Evolutionary conservation across 352 stramenopile species (phyloP), one percentile per base, ranked within the genome.

Genomic region (Pythium periplocum): DNA sequence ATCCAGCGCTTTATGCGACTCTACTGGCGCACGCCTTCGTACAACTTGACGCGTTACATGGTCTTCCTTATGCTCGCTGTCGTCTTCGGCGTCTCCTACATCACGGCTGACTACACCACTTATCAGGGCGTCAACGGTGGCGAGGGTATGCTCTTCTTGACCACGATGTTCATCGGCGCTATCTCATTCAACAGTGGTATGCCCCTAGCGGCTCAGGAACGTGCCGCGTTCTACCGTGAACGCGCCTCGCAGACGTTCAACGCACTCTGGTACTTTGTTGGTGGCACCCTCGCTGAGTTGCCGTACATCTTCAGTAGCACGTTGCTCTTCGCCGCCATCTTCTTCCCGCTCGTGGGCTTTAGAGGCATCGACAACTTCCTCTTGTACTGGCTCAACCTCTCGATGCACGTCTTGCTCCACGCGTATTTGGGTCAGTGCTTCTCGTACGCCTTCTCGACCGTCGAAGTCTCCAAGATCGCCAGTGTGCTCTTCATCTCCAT

Each of bases 161-260:
- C 72, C 3, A 71, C 80, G 17, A 31, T 83, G 48, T 93, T 53
- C 64, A 82, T 33, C 33, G 51, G 60, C 30, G 60, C 83, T 32
- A 76, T 85, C 11, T 69, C 64, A 37, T 74, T 91, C 42, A 63
- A 85, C 41, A 77, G 59, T 1, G 71, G 75, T 4, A 45, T 93
- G 7, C 38, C 39, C 3, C 31, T 58, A 12, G 12, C 42, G 2
- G 33, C 34, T 4, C 8, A 33, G 36, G 38, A 46, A 5, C 34
- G 43, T 26, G 26, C 80, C 38, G 74, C 85, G 56, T 96, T 82
- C 48, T 95, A 96, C 71, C 59, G 83, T 4, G 84, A 96, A 56
- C 78, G 86, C 42, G 69, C 75, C 26, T 70, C 76, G 6, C 49
- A 75, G 36, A 93, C 90, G 68, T 96, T 96, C 50, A 55, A 74